These are phyloP conservation scores for Bipolaris sorokiniana DNA, from an alignment of 2,329 filamentous ascomycete species.

Conservation along the genomic window DNA sequence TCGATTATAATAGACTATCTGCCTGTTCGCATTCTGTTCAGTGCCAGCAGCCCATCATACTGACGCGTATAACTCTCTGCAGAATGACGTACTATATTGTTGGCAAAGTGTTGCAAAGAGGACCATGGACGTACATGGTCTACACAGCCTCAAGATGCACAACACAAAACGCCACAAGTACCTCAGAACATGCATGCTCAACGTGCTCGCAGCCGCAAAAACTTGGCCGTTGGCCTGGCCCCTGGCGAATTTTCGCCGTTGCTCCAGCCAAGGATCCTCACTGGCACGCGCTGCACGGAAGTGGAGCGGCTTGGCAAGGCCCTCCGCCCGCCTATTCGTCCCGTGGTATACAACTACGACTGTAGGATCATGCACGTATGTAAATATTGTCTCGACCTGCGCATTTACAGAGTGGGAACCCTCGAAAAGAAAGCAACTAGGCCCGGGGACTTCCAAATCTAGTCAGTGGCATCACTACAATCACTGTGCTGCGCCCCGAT, in stretches of 20 bases:
- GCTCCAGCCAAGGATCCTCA: neutral
- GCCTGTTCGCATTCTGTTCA: no score
- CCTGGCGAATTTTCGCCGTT: neutral
- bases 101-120: no score
- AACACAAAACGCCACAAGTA: neutral
- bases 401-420: neutral
- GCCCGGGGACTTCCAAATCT: neutral
- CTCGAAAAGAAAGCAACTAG: neutral
- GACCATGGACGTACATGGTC: neutral
- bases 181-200: neutral
- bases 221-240: neutral
- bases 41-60: no score
- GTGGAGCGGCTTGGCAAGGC: neutral
- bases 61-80: no score
- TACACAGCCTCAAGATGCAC: neutral
- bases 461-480: neutral
- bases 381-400: neutral
- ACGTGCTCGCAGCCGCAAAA: neutral
- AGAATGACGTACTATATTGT: no score
- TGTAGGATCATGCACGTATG: neutral
- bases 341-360: neutral
- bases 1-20: no score
- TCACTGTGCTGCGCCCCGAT: constrained; percentile 1
- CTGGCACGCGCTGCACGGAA: neutral
- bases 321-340: constrained; percentile 2